Evolutionary conservation across 2,329 filamentous ascomycete species (phyloP), one percentile per base, ranked within the genome.

Genomic region (Fusarium buxicola): DNA sequence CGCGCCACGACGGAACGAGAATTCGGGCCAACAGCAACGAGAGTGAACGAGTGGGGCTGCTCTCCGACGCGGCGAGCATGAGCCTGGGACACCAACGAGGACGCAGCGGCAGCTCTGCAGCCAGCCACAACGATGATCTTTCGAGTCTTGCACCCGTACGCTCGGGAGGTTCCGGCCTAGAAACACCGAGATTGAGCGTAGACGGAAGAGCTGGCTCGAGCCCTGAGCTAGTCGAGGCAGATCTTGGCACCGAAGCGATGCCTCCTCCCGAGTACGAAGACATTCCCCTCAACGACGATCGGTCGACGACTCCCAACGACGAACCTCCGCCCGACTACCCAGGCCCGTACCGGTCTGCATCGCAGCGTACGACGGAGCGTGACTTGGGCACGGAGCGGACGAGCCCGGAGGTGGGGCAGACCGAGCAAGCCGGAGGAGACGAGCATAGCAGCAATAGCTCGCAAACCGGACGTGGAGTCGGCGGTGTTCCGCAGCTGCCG

Each of bases 1-100:
- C 90, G 1, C 82, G 89, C 39, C 90, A 91, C 69, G 92, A 95
- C 68, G 92, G 92, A 45, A 92, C 90, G 1, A 82, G 92, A 40
- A 77, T 95, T 25, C 84, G 92, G 27, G 89, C 89, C 31, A 90
- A 88, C 70, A 93, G 89, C 61, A 83, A 81, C 15, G 91, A 93
- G 66, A 92, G 88, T 69, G 90, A 94, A 72, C 81, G 87, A 27
- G 80, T 89, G 38, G 90, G 90, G 1, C 77, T 94, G 8, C 81
- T 94, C 11, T 90, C 89, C 30, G 88, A 89, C 63, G 87, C 89
- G 2, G 91, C 89, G 3, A 88, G 85, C 66, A 89, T 92, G 76
- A 77, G 21, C 60, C 67, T 68, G 76, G 76, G 58, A 72, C 72
- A 62, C 73, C 71, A 39, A 68, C 75, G 27, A 58, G 71, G 31